These are phyloP conservation scores for Circinella minor DNA, from an alignment of 371 early-diverging fungal genomes.

Conservation along the genomic window DNA sequence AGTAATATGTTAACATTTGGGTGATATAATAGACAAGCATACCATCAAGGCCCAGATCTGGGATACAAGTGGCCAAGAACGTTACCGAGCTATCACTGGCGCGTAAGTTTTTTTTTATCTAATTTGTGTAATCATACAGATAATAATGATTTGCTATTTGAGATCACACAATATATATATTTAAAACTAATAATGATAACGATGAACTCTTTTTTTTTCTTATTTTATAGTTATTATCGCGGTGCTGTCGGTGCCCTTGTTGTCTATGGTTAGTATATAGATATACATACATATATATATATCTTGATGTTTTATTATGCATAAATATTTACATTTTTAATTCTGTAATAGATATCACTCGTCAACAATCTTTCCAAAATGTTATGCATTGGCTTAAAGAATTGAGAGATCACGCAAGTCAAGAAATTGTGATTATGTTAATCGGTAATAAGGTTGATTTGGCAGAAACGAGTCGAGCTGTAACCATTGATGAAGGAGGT, in stretches of 20 bases:
- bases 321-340: neutral
- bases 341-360: slow-evolving; percentile 84
- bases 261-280: slow-evolving; percentile 35
- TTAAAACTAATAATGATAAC: too few species aligned
- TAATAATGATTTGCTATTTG: too few species aligned
- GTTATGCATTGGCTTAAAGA: slow-evolving; percentile 97
- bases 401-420: slow-evolving; percentile 96
- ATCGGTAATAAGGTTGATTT: slow-evolving; percentile 99
- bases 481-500: slow-evolving; percentile 88
- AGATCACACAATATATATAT: too few species aligned
- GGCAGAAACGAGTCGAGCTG: slow-evolving; percentile 78
- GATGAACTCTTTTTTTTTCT: too few species aligned
- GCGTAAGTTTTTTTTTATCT: slow-evolving; percentile 45
- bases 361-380: slow-evolving; percentile 93
- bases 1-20: too few species aligned
- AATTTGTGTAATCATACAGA: neutral
- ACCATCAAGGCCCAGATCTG: slow-evolving; percentile 88
- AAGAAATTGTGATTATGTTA: slow-evolving; percentile 93
- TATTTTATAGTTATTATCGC: slow-evolving; percentile 33
- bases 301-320: neutral
- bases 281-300: neutral
- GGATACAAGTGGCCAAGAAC: slow-evolving; percentile 90
- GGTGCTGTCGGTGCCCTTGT: slow-evolving; percentile 48
- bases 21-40: slow-evolving; percentile 28
- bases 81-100: slow-evolving; percentile 80